A percentile compares a stretch with the other conserved stretches of the same genome.
Evolutionary conservation across 768 basidiomycete genomes (phyloP).

Genomic region (Lentinula edodes): DNA sequence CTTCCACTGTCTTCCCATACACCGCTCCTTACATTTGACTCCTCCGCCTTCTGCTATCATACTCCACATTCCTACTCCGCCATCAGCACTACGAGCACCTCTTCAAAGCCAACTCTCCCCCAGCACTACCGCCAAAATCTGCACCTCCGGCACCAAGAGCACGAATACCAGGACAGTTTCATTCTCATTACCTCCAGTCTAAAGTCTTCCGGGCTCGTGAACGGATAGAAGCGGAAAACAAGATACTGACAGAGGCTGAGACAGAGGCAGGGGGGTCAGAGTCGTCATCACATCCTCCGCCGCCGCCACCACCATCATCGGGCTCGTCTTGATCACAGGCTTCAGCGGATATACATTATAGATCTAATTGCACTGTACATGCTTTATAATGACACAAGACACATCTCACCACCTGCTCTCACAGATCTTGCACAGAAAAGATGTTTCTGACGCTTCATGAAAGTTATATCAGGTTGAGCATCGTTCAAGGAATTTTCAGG

Average conservation of each 20-base stretch:
- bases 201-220: slow-evolving; percentile 95
- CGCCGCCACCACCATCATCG: background rate
- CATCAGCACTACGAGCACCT: slow-evolving; percentile 86
- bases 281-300: background rate
- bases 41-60: background rate
- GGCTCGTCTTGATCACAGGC: background rate
- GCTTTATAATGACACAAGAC: background rate
- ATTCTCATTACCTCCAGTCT: slow-evolving; percentile 93
- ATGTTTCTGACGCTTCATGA: too few species aligned
- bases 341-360: background rate
- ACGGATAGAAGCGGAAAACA: slow-evolving; percentile 86
- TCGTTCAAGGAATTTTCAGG: too few species aligned
- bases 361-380: background rate
- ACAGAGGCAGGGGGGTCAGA: background rate
- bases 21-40: background rate
- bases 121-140: slow-evolving; percentile 46
- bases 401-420: background rate
- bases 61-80: background rate
- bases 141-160: slow-evolving; percentile 42
- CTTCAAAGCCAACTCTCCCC: slow-evolving; percentile 83
- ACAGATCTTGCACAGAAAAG: too few species aligned
- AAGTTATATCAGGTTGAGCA: too few species aligned
- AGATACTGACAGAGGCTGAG: background rate
- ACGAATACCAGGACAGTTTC: slow-evolving; percentile 33
- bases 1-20: too few species aligned